Evolutionary conservation across 805 yeast species (phyloP).

Genomic region (Candida suzukii): DNA sequence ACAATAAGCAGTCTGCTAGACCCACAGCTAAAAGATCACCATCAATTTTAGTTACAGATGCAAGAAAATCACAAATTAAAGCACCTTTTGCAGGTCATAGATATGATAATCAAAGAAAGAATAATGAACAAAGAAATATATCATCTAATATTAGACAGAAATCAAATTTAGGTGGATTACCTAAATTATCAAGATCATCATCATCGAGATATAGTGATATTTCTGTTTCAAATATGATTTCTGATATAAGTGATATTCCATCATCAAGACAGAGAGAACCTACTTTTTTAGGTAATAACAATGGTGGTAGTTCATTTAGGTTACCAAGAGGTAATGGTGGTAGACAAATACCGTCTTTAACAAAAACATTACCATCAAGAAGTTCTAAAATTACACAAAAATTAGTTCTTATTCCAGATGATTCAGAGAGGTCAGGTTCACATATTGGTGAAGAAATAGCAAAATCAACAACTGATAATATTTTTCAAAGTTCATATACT

Average conservation of each 20-base stretch:
- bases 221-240: slow-evolving; percentile 71
- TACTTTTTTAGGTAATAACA: slow-evolving; percentile 12
- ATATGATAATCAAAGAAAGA: slow-evolving; percentile 16
- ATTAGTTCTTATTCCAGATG: slow-evolving; percentile 78
- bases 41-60: slow-evolving; percentile 87
- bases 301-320: slow-evolving; percentile 8
- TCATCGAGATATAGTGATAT: slow-evolving; percentile 59
- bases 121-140: neutral
- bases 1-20: neutral
- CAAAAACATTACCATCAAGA: slow-evolving; percentile 57
- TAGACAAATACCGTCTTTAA: slow-evolving; percentile 36
- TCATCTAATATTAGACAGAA: neutral
- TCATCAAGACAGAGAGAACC: slow-evolving; percentile 46
- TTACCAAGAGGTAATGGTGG: slow-evolving; percentile 12
- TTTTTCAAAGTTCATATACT: slow-evolving; percentile 22
- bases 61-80: slow-evolving; percentile 47
- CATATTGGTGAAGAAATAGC: slow-evolving; percentile 7
- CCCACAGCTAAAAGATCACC: slow-evolving; percentile 80
- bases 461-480: slow-evolving; percentile 27
- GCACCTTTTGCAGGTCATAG: slow-evolving; percentile 79
- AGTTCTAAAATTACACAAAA: slow-evolving; percentile 83
- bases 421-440: slow-evolving; percentile 19
- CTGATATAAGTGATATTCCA: slow-evolving; percentile 82
- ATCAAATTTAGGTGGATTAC: neutral
- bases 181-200: neutral